A percentile compares a stretch with the other conserved stretches of the same genome.
phyloP scores from a whole-genome alignment of 208 protist species.

The Endotrypanum monterogeii region DNA sequence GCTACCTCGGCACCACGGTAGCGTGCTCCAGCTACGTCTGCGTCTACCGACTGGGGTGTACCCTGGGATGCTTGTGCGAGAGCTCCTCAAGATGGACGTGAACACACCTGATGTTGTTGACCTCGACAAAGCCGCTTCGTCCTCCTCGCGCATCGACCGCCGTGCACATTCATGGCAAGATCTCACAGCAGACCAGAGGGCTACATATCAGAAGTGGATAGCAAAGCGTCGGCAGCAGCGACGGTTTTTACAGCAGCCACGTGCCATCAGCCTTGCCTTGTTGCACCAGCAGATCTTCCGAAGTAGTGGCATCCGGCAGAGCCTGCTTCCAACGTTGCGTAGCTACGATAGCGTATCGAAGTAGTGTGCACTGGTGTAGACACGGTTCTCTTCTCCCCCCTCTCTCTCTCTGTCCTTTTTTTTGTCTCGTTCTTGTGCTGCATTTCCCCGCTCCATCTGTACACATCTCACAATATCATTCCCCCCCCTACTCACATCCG shows the following conservation, averaged over 20 bases:
- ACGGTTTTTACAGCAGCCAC: slow-evolving; percentile 47
- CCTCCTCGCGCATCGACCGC: slow-evolving; percentile 29
- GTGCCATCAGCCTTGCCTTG: slow-evolving; percentile 72
- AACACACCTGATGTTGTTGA: slow-evolving; percentile 77
- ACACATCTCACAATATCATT: too few species aligned
- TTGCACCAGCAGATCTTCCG: slow-evolving; percentile 90
- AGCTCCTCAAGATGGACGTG: slow-evolving; percentile 87
- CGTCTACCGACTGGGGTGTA: slow-evolving; percentile 70
- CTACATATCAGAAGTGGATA: slow-evolving; percentile 52
- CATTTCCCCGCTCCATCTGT: not conserved
- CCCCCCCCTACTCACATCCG: too few species aligned
- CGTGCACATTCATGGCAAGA: slow-evolving; percentile 45
- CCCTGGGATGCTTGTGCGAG: slow-evolving; percentile 76
- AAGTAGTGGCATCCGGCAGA: slow-evolving; percentile 70
- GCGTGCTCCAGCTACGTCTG: slow-evolving; percentile 59
- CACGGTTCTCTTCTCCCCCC: not conserved
- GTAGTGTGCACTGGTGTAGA: slow-evolving; percentile 15
- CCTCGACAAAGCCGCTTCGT: slow-evolving; percentile 50
- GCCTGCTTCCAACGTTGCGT: slow-evolving; percentile 78
- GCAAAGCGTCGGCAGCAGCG: slow-evolving; percentile 64
- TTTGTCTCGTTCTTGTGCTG: not conserved
- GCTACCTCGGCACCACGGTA: slow-evolving; percentile 62
- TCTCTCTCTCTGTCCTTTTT: not conserved
- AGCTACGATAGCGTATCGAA: slow-evolving; percentile 87
- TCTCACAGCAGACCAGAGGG: slow-evolving; percentile 55